Conservation (phyloP, 495 filamentous ascomycete genomes). For the Lasiosphaeria hispida region DNA sequence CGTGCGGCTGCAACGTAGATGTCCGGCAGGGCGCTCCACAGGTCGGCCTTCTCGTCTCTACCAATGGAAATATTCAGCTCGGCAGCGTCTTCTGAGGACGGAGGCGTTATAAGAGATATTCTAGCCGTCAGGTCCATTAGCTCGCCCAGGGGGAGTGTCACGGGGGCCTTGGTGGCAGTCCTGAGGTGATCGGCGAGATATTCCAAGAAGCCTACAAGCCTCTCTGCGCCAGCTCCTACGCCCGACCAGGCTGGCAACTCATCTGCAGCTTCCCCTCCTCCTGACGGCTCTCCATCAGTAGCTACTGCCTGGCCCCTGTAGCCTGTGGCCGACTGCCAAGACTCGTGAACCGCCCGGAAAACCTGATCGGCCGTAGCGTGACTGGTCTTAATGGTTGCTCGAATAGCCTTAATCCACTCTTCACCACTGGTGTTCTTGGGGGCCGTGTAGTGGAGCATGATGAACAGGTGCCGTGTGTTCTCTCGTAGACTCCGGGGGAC, state of each 20-base stretch:
- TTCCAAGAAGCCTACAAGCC: conserved; percentile 61
- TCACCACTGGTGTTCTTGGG: conserved; percentile 68
- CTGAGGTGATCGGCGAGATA: conserved; percentile 52
- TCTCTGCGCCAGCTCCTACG: conserved; percentile 64
- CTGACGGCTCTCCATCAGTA: conserved; percentile 40
- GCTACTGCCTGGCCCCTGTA: conserved; percentile 32
- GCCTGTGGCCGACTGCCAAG: conserved; percentile 64
- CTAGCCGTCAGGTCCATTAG: conserved; percentile 65
- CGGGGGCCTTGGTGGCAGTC: conserved; percentile 55
- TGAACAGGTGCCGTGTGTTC: conserved; percentile 57
- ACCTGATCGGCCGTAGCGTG: conserved; percentile 71
- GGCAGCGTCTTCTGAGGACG: conserved; percentile 42
- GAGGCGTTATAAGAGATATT: conserved; percentile 64
- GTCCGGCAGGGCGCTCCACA: conserved; percentile 67
- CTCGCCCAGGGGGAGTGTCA: conserved; percentile 61
- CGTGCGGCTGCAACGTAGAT: conserved; percentile 68
- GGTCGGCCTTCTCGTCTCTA: conserved; percentile 71
- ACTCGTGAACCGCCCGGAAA: conserved; percentile 72
- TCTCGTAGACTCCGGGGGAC: conserved; percentile 50
- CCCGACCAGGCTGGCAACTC: conserved; percentile 69
- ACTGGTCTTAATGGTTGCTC: conserved; percentile 53
- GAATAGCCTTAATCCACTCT: conserved; percentile 69
- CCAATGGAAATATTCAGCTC: conserved; percentile 65
- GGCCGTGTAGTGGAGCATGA: conserved; percentile 70
- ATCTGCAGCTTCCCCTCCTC: conserved; percentile 38